Percentiles rank a stretch among this genome's conserved stretches.
These are phyloP conservation scores for Kuraishia borneana DNA, from an alignment of 805 yeast genomes.

Conservation along the genomic window DNA sequence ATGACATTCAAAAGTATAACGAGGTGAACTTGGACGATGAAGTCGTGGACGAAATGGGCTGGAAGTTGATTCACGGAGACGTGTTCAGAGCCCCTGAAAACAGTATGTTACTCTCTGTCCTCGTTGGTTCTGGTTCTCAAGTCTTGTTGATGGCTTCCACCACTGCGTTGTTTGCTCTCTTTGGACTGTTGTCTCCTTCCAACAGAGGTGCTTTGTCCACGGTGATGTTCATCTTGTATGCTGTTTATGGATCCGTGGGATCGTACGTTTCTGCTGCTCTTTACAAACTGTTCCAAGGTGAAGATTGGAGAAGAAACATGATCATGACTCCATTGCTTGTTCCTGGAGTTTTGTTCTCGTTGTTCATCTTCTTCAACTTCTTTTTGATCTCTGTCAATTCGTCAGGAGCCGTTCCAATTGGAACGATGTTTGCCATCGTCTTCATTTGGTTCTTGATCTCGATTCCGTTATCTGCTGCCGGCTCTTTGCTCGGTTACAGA, in stretches of 20 bases:
- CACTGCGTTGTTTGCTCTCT: conserved; percentile 71
- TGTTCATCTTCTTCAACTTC: conserved; percentile 66
- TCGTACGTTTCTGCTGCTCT: conserved; percentile 80
- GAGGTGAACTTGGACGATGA: conserved; percentile 82
- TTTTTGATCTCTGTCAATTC: conserved; percentile 68
- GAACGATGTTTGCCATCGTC: conserved; percentile 75
- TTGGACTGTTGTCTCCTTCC: conserved; percentile 88
- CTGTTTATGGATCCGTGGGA: conserved; percentile 71
- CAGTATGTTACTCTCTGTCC: conserved; percentile 52
- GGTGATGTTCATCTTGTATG: conserved; percentile 75
- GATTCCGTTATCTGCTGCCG: conserved; percentile 72
- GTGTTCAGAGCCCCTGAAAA: conserved; percentile 4
- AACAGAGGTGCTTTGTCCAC: conserved; percentile 92
- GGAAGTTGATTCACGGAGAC: conserved; percentile 86
- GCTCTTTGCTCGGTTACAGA: conserved; percentile 73
- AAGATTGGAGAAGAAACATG: conserved; percentile 82
- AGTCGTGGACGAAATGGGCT: conserved; percentile 86
- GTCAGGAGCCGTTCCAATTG: conserved; percentile 91
- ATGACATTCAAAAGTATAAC: conserved; percentile 81
- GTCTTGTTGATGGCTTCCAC: conserved; percentile 63
- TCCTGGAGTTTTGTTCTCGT: conserved; percentile 63
- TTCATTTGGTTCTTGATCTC: conserved; percentile 79
- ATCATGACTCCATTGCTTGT: conserved; percentile 72
- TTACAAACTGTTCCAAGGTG: conserved; percentile 87
- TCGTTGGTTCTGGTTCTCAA: conserved; percentile 86